Percentiles rank a stretch among this genome's conserved stretches.
phyloP scores from a whole-genome alignment of 805 yeast genomes.

The Nakazawaea ernobii region DNA sequence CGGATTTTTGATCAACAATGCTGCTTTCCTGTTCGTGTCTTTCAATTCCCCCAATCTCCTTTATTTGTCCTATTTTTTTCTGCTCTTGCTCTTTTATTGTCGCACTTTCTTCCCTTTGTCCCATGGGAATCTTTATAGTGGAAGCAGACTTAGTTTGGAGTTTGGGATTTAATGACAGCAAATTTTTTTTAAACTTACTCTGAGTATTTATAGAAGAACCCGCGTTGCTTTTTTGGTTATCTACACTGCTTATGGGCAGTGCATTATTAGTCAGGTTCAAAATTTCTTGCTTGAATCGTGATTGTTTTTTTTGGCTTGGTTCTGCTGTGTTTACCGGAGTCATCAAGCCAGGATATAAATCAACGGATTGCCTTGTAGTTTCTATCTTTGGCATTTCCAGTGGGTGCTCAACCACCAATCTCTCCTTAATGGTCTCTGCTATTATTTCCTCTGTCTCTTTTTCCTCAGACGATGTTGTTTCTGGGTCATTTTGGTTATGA shows the following conservation, averaged over 20 bases:
- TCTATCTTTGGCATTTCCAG: conserved; percentile 1
- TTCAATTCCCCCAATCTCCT: too few species aligned
- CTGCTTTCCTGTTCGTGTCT: background rate
- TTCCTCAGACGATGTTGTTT: background rate
- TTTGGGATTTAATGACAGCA: background rate
- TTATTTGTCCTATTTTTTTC: background rate
- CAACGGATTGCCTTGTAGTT: background rate
- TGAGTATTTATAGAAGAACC: background rate
- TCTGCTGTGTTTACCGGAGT: background rate
- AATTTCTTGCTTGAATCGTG: conserved; percentile 1
- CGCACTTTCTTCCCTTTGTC: too few species aligned
- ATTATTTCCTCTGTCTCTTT: background rate
- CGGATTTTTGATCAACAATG: background rate
- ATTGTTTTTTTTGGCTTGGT: background rate
- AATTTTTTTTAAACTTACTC: background rate
- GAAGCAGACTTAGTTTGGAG: background rate
- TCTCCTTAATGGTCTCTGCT: conserved; percentile 3
- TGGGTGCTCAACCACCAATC: conserved; percentile 9
- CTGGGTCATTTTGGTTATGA: background rate
- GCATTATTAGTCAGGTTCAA: background rate
- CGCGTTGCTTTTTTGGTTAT: background rate
- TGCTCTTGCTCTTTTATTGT: background rate
- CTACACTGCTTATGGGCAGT: background rate
- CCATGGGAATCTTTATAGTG: background rate
- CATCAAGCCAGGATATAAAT: background rate